Base-by-base conservation (phyloP, 257 asterid species). In the Haberlea rhodopensis region DNA sequence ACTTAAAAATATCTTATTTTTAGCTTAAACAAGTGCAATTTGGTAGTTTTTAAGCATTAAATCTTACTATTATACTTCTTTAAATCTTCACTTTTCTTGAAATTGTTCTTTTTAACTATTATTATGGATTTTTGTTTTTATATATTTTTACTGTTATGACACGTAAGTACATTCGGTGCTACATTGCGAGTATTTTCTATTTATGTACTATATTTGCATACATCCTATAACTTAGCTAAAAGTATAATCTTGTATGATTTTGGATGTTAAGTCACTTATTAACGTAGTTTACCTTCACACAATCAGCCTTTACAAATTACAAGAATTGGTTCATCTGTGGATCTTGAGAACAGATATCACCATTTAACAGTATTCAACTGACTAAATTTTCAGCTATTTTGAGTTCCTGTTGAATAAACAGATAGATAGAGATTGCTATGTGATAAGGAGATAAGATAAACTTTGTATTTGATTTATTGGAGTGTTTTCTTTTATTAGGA, bases 1-100 rank as follows among this genome's bases (percentile, higher is more conserved):
- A n/a, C n/a, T 37, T 37, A 60, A 49, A 71, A 81, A 73, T 75
- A 62, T 79, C 48, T 70, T 46, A 52, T 66, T 62, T 80, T 76
- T 65, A 71, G 60, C 67, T 66, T 82, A 81, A 75, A 71, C 68
- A 78, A 79, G 72, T 69, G 70, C 80, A 76, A 81, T 65, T 87
- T 80, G 85, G 61, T 71, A 67, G 66, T 73, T 67, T 60, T 67
- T 70, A 67, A 68, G 63, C 53, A 51, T 62, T 77, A 57, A 24
- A 56, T 65, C 63, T 52, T 8, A 64, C 51, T 66, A 80, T 76
- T 84, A 76, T 72, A 79, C 16, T 32, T 49, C 73, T 71, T 79
- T 77, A 66, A 29, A 82, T 73, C 74, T 82, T 37, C 46, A 37
- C 5, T 37, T 78, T 85, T 87, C 89, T 76, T 63, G 61, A 31